phyloP scores from a whole-genome alignment of 2,329 filamentous ascomycete species.

The Fusarium guadeloupense region DNA sequence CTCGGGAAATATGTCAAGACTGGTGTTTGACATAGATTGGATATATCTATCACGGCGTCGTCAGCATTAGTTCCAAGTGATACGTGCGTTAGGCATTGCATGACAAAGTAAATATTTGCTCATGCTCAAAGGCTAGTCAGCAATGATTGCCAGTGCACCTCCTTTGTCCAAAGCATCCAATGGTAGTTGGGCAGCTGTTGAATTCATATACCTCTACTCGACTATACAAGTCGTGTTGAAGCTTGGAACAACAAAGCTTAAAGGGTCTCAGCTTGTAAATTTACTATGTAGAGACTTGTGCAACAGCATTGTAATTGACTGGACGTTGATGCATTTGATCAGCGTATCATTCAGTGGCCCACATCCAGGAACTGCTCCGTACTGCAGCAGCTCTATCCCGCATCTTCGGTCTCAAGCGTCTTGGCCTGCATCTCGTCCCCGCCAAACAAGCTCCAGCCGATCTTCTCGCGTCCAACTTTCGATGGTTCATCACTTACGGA shows the following conservation, averaged over 20 bases:
- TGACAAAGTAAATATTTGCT: neutral
- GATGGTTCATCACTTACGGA: slow-evolving; percentile 8
- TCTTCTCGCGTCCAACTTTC: neutral
- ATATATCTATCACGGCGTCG: neutral
- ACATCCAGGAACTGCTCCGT: slow-evolving; percentile 12
- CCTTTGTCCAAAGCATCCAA: neutral
- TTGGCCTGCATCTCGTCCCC: slow-evolving; percentile 42
- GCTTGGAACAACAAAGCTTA: neutral
- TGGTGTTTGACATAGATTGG: neutral
- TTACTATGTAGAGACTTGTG: no score
- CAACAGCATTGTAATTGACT: slow-evolving; percentile 2
- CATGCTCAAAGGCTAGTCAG: neutral
- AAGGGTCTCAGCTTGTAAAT: no score
- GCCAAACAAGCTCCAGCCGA: slow-evolving; percentile 37
- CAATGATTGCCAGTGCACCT: no score
- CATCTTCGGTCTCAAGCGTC: slow-evolving; percentile 21
- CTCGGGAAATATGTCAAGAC: slow-evolving; percentile 1
- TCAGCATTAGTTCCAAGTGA: neutral
- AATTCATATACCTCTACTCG: neutral
- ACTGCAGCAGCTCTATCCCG: neutral
- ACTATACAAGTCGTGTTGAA: neutral
- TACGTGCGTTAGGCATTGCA: neutral
- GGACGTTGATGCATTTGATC: neutral
- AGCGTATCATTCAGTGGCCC: slow-evolving; percentile 7
- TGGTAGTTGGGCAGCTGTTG: neutral